These are phyloP conservation scores for Neurospora sp. DNA, from an alignment of 495 filamentous ascomycete genomes.

Conservation along the genomic window DNA sequence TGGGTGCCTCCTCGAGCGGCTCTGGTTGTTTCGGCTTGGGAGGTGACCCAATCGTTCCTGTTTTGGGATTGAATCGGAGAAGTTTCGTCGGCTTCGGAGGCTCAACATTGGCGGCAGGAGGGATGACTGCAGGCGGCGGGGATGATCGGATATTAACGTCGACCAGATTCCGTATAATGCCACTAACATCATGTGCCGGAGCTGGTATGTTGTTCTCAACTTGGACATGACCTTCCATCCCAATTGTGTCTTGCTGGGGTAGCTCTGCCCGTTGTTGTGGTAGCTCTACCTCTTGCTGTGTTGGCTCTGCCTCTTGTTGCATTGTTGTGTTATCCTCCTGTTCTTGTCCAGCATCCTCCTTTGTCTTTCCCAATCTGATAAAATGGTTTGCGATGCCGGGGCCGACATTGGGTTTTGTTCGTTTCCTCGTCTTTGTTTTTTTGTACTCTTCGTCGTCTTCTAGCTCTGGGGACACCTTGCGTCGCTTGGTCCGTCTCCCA, in stretches of 20 bases:
- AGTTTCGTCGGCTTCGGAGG: constrained; percentile 32
- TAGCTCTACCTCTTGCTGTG: neutral
- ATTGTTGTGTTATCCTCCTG: neutral
- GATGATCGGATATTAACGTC: neutral
- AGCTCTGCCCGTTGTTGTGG: neutral
- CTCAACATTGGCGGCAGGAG: neutral
- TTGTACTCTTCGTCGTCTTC: constrained; percentile 4
- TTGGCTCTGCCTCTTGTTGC: neutral
- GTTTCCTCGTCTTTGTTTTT: constrained; percentile 6
- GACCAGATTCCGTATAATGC: neutral
- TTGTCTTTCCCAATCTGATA: constrained; percentile 3
- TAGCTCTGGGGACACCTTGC: constrained; percentile 29
- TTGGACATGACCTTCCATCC: neutral
- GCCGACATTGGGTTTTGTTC: constrained; percentile 5
- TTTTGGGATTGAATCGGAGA: constrained; percentile 36
- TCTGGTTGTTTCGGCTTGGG: constrained; percentile 23
- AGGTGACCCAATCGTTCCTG: constrained; percentile 46
- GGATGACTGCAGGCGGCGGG: neutral
- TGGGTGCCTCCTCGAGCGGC: neutral
- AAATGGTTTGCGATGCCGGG: constrained; percentile 12
- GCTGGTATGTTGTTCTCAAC: neutral
- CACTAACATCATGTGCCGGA: neutral
- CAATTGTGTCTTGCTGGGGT: neutral
- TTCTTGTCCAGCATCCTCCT: neutral
- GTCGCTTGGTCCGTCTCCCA: constrained; percentile 36